Evolutionary conservation across 352 stramenopile genomes (phyloP), one percentile per base, ranked within the genome.

Genomic region (Phytopythium sindhum): DNA sequence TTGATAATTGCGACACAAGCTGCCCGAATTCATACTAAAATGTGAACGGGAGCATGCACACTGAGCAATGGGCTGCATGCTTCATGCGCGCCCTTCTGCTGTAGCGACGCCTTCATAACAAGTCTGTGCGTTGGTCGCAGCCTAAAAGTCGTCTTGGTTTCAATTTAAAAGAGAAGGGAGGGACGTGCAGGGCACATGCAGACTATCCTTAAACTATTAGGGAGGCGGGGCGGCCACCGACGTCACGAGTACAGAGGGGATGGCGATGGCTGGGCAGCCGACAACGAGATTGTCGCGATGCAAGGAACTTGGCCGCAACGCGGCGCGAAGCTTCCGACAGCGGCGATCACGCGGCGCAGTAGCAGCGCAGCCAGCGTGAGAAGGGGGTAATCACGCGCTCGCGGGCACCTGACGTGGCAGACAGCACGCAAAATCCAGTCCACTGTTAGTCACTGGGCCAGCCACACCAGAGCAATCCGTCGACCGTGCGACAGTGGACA

Each of bases 151-250:
- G 48, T 55, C 48, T 21, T 35, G 23, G 48, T 26, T 55, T 37
- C 48, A 55, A 39, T 55, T 55, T 29, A 29, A 5, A 51, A 48
- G 41, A 31, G 26, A n/a, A 9, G 17, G n/a, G n/a, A 9, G 17
- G n/a, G n/a, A 45, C 15, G n/a, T 45, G 39, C 35, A 42, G 35
- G 35, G 47, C n/a, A 54, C 26, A 23, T 35, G 47, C 48, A 55
- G 28, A 55, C 48, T 55, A 55, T 55, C 48, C 48, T 33, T 55
- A 29, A 48, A 55, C 48, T 55, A 55, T 55, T 55, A 55, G 48
- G 26, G 48, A 55, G 26, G 14, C 12, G 2, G 23, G 33, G 7
- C 33, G 6, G 33, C 33, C 33, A 39, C 33, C 33, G 26, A 39
- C 48, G 48, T 29, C 47, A 23, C 47, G 4, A 5, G 21, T 24